Evolutionary conservation across 495 filamentous ascomycete species (phyloP).

Genomic region (Penicillium odoratum): DNA sequence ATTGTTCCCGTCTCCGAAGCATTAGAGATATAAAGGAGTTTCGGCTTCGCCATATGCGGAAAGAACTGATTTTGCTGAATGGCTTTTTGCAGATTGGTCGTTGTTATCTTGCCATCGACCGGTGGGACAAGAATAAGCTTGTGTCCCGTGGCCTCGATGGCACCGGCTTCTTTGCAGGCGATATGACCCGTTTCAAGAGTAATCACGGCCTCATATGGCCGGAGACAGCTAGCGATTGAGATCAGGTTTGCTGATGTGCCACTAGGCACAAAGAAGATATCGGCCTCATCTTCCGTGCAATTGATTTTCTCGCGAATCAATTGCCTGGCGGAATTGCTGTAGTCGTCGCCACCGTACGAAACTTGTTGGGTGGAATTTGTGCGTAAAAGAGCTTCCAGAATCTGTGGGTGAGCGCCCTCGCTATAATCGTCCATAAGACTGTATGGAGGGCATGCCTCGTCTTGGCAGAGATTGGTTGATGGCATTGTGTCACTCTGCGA

Average conservation of each 20-base stretch:
- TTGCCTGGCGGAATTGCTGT: conserved; percentile 31
- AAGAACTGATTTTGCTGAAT: conserved; percentile 42
- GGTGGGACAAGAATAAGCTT: conserved; percentile 44
- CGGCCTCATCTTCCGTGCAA: conserved; percentile 37
- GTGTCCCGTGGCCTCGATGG: conserved; percentile 48
- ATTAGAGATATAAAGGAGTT: conserved; percentile 46
- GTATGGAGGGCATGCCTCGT: conserved; percentile 35
- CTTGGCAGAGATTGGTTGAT: conserved; percentile 31
- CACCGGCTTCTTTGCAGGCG: conserved; percentile 44
- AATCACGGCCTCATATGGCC: conserved; percentile 45
- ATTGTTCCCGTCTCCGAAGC: conserved; percentile 46
- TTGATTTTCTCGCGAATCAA: conserved; percentile 33
- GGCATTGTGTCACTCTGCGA: conserved; percentile 17
- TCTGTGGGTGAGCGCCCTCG: conserved; percentile 46
- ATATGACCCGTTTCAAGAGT: conserved; percentile 45
- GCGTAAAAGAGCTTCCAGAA: conserved; percentile 41
- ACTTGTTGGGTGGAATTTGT: conserved; percentile 42
- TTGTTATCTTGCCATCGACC: conserved; percentile 42
- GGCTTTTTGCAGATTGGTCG: conserved; percentile 35
- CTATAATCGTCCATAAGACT: conserved; percentile 50
- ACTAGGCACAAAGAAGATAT: conserved; percentile 46
- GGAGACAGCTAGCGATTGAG: conserved; percentile 45
- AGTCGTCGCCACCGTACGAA: conserved; percentile 42
- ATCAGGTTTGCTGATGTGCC: conserved; percentile 48
- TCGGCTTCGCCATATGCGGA: conserved; percentile 47